Conservation (phyloP, 116 monocot species). For the Posidonia oceanica region DNA sequence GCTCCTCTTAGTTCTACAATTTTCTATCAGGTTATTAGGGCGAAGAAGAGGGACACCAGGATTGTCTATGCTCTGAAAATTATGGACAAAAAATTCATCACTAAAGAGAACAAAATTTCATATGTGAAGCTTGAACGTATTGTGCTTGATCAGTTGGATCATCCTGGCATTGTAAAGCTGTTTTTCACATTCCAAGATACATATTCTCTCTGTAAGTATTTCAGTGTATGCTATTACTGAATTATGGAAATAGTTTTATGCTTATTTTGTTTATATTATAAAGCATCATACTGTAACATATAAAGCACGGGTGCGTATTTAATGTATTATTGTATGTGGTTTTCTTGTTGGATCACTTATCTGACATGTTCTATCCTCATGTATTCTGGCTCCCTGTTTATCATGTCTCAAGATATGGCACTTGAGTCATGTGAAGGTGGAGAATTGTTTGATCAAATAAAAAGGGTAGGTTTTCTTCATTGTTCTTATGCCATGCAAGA, state of each 20-base stretch:
- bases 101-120: slow-evolving; percentile 86
- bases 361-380: slow-evolving; percentile 9
- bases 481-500: neutral
- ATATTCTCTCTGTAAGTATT: slow-evolving; percentile 75
- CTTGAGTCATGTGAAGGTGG: slow-evolving; percentile 98
- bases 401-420: slow-evolving; percentile 67
- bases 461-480: slow-evolving; percentile 35
- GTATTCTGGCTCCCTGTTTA: neutral
- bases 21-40: slow-evolving; percentile 65
- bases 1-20: neutral
- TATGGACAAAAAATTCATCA: slow-evolving; percentile 97
- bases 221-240: neutral
- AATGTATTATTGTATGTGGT: neutral
- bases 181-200: slow-evolving; percentile 95
- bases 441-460: slow-evolving; percentile 96
- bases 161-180: slow-evolving; percentile 83
- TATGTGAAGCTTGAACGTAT: slow-evolving; percentile 90
- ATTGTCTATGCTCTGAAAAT: slow-evolving; percentile 89
- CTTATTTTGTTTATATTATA: neutral
- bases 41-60: slow-evolving; percentile 87
- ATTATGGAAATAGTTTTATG: neutral
- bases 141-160: slow-evolving; percentile 93
- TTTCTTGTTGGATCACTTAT: slow-evolving; percentile 1
- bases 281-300: neutral
- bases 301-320: neutral